Evolutionary conservation across 2,329 filamentous ascomycete genomes (phyloP).

Genomic region (Colletotrichum gloeosporioides): DNA sequence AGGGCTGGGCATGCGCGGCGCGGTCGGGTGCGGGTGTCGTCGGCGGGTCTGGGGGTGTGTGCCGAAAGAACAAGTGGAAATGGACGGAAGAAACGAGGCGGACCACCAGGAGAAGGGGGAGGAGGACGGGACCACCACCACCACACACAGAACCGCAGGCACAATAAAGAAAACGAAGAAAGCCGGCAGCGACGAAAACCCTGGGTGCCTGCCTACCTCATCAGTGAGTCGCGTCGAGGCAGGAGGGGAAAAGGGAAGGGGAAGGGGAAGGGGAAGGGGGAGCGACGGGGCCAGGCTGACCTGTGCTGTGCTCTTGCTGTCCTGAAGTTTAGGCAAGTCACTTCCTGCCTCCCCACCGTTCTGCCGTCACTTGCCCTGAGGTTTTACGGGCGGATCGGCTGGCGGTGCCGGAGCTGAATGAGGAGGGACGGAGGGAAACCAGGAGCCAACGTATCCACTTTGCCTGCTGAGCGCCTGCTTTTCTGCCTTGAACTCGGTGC

Average conservation of each 20-base stretch:
- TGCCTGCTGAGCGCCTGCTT: background rate
- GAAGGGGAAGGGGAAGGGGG: background rate
- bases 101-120: background rate
- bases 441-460: conserved; percentile 8
- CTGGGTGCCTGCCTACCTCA: background rate
- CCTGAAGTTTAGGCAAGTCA: background rate
- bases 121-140: background rate
- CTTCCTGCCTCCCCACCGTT: background rate
- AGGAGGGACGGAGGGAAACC: conserved; percentile 2
- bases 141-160: background rate
- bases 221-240: background rate
- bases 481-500: background rate
- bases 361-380: background rate
- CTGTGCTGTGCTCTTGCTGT: background rate
- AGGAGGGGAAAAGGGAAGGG: background rate
- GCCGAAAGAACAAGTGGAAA: background rate
- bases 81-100: background rate
- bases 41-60: background rate
- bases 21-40: background rate
- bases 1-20: background rate
- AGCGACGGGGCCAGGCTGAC: background rate
- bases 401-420: conserved; percentile 23
- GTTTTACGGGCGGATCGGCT: conserved; percentile 23
- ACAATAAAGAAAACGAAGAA: background rate
- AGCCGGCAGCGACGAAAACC: background rate